phyloP scores from a whole-genome alignment of 345 rosid genomes.

The Salix arbutifolia region DNA sequence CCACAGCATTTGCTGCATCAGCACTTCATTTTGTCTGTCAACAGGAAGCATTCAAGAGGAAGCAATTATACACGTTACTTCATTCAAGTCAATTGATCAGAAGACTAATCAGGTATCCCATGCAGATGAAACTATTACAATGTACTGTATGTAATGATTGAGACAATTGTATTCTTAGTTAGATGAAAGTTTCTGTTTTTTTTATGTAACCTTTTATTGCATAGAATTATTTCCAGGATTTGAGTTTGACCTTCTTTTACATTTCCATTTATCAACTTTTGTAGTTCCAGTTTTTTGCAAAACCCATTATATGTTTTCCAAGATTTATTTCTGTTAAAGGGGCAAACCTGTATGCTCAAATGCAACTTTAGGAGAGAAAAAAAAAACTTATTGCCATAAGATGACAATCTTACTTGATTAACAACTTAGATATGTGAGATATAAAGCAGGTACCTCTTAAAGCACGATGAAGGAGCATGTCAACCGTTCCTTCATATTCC shows the following conservation, averaged over 20 bases:
- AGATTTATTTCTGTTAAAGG: constrained; percentile 1
- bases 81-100: neutral
- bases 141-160: neutral
- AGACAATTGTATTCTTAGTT: neutral
- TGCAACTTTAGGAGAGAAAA: neutral
- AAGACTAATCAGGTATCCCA: neutral
- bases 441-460: constrained; percentile 58
- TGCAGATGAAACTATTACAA: neutral
- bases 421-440: neutral
- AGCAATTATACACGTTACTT: neutral
- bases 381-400: neutral
- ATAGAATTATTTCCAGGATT: neutral
- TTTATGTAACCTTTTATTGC: neutral
- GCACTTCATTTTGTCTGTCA: neutral
- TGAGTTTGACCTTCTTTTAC: neutral
- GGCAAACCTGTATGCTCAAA: constrained; percentile 4
- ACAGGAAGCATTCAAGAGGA: neutral
- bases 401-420: neutral
- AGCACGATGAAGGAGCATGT: constrained; percentile 65
- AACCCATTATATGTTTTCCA: neutral
- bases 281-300: neutral
- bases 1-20: neutral
- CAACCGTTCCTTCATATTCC: constrained; percentile 72
- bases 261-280: neutral
- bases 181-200: neutral